phyloP scores from a whole-genome alignment of 2,329 filamentous ascomycete genomes.

The Fusarium sororula region DNA sequence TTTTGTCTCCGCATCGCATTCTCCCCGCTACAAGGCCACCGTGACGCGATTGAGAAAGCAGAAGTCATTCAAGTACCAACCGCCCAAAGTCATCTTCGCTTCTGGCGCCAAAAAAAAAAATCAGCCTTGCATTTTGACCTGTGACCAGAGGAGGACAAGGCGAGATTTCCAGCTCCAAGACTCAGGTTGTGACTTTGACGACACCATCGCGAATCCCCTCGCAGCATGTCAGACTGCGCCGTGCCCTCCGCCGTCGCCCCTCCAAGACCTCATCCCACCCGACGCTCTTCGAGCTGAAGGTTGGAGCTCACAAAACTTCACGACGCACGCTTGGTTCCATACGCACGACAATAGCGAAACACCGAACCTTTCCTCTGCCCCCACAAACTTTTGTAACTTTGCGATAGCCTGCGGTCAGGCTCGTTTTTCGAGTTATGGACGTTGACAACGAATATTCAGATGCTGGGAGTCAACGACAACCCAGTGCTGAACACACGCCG shows the following conservation, averaged over 20 bases:
- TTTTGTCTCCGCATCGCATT: conserved; percentile 24
- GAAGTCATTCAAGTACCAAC: conserved; percentile 12
- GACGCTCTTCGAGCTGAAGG: conserved; percentile 30
- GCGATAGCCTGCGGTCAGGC: conserved; percentile 14
- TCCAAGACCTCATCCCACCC: conserved; percentile 29
- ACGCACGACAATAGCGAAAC: conserved; percentile 3
- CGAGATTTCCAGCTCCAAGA: conserved; percentile 1
- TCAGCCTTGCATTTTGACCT: background rate
- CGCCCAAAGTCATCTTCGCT: conserved; percentile 1
- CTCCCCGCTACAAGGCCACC: conserved; percentile 19
- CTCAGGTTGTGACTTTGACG: conserved; percentile 19
- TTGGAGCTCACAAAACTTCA: conserved; percentile 11
- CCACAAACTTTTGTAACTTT: background rate
- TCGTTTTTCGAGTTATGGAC: conserved; percentile 42
- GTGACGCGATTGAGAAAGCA: conserved; percentile 23
- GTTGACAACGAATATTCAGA: conserved; percentile 45
- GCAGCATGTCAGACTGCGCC: conserved; percentile 43
- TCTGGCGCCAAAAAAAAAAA: background rate
- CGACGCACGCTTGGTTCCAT: background rate
- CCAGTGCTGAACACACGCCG: conserved; percentile 48
- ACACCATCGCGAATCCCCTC: conserved; percentile 19
- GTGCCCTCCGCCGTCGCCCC: conserved; percentile 27
- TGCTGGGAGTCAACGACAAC: conserved; percentile 43
- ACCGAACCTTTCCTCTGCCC: background rate
- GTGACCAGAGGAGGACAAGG: background rate